Evolutionary conservation across 495 filamentous ascomycete genomes (phyloP).

Genomic region (Penicillium antarcticum): DNA sequence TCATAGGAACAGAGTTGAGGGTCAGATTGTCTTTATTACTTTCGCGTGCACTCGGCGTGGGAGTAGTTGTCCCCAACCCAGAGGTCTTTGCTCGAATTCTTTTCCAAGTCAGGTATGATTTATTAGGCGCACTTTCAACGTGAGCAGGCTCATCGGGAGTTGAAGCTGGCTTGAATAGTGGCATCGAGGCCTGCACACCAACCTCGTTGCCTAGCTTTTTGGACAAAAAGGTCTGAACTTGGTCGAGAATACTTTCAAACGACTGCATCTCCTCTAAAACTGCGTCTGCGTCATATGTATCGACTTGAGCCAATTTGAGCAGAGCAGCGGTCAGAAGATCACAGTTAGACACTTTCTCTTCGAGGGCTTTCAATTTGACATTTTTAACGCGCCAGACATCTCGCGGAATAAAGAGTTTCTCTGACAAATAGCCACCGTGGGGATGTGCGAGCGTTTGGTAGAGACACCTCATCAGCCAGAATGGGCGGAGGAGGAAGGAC

Average conservation of each 20-base stretch:
- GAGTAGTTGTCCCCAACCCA: slow-evolving; percentile 46
- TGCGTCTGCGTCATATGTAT: slow-evolving; percentile 84
- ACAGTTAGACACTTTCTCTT: slow-evolving; percentile 94
- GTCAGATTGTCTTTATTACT: slow-evolving; percentile 56
- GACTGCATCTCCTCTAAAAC: slow-evolving; percentile 93
- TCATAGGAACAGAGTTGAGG: slow-evolving; percentile 82
- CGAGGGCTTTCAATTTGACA: slow-evolving; percentile 83
- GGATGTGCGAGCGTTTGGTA: slow-evolving; percentile 92
- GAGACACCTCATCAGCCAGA: slow-evolving; percentile 92
- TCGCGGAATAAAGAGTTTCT: slow-evolving; percentile 82
- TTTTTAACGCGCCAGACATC: slow-evolving; percentile 94
- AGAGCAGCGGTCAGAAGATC: slow-evolving; percentile 90
- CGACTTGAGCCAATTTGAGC: slow-evolving; percentile 75
- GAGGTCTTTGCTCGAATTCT: slow-evolving; percentile 86
- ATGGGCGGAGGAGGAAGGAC: slow-evolving; percentile 80
- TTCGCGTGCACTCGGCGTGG: slow-evolving; percentile 37
- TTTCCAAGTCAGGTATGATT: slow-evolving; percentile 76
- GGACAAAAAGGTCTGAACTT: slow-evolving; percentile 68
- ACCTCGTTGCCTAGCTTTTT: slow-evolving; percentile 92
- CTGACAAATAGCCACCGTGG: slow-evolving; percentile 86
- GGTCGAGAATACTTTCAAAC: slow-evolving; percentile 83
- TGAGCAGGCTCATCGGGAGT: slow-evolving; percentile 37
- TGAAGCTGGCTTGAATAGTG: slow-evolving; percentile 66
- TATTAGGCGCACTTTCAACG: slow-evolving; percentile 47
- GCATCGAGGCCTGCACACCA: slow-evolving; percentile 65